phyloP scores from a whole-genome alignment of 2,329 filamentous ascomycete genomes.

The Xylaria arbuscula region DNA sequence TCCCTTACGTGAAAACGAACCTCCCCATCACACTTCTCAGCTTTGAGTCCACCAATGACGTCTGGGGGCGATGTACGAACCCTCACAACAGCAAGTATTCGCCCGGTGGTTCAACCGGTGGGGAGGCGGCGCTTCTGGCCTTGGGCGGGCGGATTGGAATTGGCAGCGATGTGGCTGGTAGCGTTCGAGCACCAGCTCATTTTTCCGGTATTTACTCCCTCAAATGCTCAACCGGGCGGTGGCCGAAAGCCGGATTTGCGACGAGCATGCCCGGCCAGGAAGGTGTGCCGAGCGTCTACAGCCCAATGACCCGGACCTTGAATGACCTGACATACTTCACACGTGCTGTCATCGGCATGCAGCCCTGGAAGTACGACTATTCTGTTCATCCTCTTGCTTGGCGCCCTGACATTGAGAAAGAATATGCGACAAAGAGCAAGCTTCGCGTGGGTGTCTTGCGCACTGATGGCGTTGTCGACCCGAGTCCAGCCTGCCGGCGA shows the following conservation, averaged over 20 bases:
- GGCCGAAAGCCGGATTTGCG: conserved; percentile 84
- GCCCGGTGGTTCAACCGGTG: conserved; percentile 89
- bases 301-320: conserved; percentile 89
- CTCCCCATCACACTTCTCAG: conserved; percentile 86
- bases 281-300: conserved; percentile 88
- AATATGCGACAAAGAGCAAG: conserved; percentile 69
- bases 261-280: conserved; percentile 95
- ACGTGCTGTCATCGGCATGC: conserved; percentile 78
- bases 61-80: conserved; percentile 87
- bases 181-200: conserved; percentile 86
- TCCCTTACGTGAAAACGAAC: conserved; percentile 95
- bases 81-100: conserved; percentile 87
- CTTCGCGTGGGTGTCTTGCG: conserved; percentile 81
- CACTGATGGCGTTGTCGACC: conserved; percentile 85
- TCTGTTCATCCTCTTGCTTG: conserved; percentile 87
- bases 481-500: conserved; percentile 83
- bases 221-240: conserved; percentile 87
- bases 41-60: conserved; percentile 80
- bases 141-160: conserved; percentile 88
- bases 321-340: conserved; percentile 88
- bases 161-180: conserved; percentile 90
- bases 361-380: conserved; percentile 90
- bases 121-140: conserved; percentile 84
- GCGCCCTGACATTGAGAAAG: conserved; percentile 70
- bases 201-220: conserved; percentile 91